Evolutionary conservation across 2,329 filamentous ascomycete species (phyloP), one percentile per base, ranked within the genome.

Genomic region (Fusarium virguliforme): DNA sequence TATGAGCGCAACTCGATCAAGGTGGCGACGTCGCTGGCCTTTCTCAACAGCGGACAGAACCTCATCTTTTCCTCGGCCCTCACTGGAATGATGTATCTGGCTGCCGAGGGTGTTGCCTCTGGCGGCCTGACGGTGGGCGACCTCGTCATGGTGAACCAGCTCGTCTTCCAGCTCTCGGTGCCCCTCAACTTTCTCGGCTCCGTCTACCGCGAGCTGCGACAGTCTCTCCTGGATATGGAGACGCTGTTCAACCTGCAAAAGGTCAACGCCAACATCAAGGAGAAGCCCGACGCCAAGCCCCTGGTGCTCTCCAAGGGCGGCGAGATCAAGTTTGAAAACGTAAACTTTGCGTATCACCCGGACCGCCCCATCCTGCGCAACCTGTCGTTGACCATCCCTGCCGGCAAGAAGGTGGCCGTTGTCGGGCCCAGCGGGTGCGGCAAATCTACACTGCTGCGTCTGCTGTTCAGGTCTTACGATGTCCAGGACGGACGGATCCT

Each of bases 141-240:
- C 79, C 86, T 99, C 34, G 96, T 99, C 78, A 97, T 99, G 94
- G 94, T 99, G 74, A 99, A 99, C 81, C 96, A 98, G 84, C 90
- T 99, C 18, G 95, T 99, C 65, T 99, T 99, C 83, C 96, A 99
- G 82, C 90, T 99, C 6, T 98, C 94, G 0, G 94, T 99, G 4
- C 96, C 96, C 0, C 88, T 99, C 66, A 99, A 99, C 85, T 99
- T 99, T 81, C 86, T 99, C 4, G 96, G 96, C n/a, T 97, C 94
- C 13, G 95, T 99, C 12, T 99, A 99, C 80, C 92, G 96, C 74
- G 96, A 99, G 83, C 87, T 99, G 60, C 89, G 96, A 62, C 96
- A 99, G 83, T 97, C 94, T 24, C 86, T 99, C 48, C 86, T 99
- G 35, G 97, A 99, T 79, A 99, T 99, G 96, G 96, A 98, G 82